Base-by-base conservation (phyloP, 768 basidiomycete species). In the Suillus paluster region DNA sequence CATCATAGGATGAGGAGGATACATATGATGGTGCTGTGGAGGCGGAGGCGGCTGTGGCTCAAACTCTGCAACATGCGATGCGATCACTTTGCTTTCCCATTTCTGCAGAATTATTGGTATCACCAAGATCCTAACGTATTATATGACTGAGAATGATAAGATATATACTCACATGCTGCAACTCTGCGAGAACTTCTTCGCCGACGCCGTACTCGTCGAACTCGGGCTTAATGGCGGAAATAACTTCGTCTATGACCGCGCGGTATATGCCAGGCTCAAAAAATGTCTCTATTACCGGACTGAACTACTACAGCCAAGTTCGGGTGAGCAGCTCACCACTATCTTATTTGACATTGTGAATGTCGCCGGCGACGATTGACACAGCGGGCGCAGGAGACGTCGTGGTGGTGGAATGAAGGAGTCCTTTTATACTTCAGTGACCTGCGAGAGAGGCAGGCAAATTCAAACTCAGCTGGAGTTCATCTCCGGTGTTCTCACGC, bases 141-240 rank as follows among this genome's bases (percentile, higher is more conserved):
- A 50, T 61, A 41, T 21, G 63, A 63, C 70, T 64, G 5, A 65
- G 44, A 59, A 63, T 58, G 44, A 66, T 45, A 57, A 57, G 64
- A 9, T 42, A 62, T 41, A 59, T 61, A 86, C 91, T 83, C 80
- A 97, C 96, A 66, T 87, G 86, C 78, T 97, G 94, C 60, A 99
- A 81, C 56, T 94, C 90, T 67, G 88, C 87, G 52, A 98, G 81
- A 61, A 99, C 90, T 21, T 95, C 93, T 74, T 98, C 91, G 73
- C 88, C 83, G 65, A 99, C 91, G 64, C 97, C 97, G 70, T 92
- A 95, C 73, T 97, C 95, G 74, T 99, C 96, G 78, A 99, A 99
- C 74, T 98, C 96, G 76, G 87, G 80, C 79, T 92, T 93, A 81
- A 97, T 92, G 68, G 84, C 81, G 36, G 79, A 78, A 69, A 99